A percentile compares a stretch with the other conserved stretches of the same genome.
These are phyloP conservation scores for Alternaria atra DNA, from an alignment of 2,329 filamentous ascomycete genomes.

Conservation along the genomic window DNA sequence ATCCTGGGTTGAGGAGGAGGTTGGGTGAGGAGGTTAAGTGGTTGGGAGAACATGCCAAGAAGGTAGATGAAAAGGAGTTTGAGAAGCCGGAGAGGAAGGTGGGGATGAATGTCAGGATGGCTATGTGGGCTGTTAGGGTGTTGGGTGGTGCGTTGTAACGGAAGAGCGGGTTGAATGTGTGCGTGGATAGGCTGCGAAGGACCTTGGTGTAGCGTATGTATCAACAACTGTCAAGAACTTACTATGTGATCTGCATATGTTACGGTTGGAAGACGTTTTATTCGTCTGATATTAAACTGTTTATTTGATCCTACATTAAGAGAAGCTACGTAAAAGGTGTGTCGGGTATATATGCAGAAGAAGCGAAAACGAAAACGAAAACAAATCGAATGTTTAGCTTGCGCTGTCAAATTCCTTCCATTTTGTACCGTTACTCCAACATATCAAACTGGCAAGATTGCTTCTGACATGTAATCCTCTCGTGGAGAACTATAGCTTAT, in stretches of 20 bases:
- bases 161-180: neutral
- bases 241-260: neutral
- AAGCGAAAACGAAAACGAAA: neutral
- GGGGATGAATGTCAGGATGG: conserved; percentile 81
- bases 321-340: neutral
- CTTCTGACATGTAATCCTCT: neutral
- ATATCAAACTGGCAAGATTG: neutral
- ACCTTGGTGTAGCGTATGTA: neutral
- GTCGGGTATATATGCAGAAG: conserved; percentile 15
- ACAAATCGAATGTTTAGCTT: conserved; percentile 3
- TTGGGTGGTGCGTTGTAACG: conserved; percentile 83
- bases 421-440: neutral
- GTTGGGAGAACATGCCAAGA: conserved; percentile 76
- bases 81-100: conserved; percentile 83
- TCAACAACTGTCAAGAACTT: neutral
- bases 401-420: neutral
- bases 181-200: neutral
- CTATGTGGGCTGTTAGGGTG: conserved; percentile 91
- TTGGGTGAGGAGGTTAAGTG: conserved; percentile 83
- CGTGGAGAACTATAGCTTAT: neutral
- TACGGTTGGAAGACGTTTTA: neutral
- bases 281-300: neutral
- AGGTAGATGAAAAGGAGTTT: conserved; percentile 79
- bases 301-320: neutral
- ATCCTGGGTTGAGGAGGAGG: conserved; percentile 74